Evolutionary conservation across 1,139 yeast genomes (phyloP), one percentile per base, ranked within the genome.

Genomic region (Yamadazyma epiphylla): DNA sequence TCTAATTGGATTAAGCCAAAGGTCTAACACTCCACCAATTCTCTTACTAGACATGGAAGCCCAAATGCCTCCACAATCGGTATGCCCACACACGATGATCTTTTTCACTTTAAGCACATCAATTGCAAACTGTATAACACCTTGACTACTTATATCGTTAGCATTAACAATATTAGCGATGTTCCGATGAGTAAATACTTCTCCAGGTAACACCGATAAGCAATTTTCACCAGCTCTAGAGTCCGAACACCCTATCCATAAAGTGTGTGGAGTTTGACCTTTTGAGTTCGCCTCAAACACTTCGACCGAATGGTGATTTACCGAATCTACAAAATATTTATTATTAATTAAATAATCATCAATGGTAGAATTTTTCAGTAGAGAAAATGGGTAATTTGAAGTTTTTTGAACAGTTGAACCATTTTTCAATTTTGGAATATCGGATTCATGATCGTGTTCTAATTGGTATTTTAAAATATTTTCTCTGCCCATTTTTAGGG

Each of bases 201-300:
- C 97, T 28, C 98, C 98, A 2, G 97, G 97, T 35, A 83, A 64
- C 5, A 81, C 77, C 21, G 89, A 89, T 33, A 91, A 62, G 45
- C 88, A 80, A 26, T 67, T 67, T 46, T 91, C 96, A 31, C 89
- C 85, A 36, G 85, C 86, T 45, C 98, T 78, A 9, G 96, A 87
- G 56, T 91, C 98, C 5, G 94, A 80, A 57, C 98, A 91, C 4
- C 97, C 96, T 39, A 91, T 83, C 94, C 96, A 89, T 34, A 91
- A 64, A 8, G 96, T 87, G 56, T 88, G 95, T 13, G 98, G 98
- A 12, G 78, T 59, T 59, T 91, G 98, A 32, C 97, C 97, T 51
- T 76, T 68, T 1, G 79, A 91, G 48, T 88, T 86, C 34, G 74
- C 51, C 29, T 77, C 78, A 51, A 88, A 78, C 11, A 88, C 63